phyloP scores from a whole-genome alignment of 176 grass and related monocot genomes.

The Sorghum bicolor region DNA sequence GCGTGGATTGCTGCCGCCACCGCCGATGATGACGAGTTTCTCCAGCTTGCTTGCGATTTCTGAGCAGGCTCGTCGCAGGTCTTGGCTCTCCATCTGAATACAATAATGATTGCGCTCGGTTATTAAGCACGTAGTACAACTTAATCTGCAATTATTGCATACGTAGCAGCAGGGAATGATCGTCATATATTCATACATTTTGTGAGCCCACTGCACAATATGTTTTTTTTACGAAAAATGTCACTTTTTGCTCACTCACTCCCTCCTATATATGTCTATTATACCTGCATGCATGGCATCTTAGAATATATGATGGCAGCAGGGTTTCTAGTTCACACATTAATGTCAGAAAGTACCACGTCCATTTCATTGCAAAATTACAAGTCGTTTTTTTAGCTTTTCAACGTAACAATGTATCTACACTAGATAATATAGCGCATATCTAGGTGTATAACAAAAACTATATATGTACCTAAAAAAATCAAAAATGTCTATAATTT shows the following conservation, averaged over 20 bases:
- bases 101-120: neutral
- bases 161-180: neutral
- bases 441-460: neutral
- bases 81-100: slow-evolving; percentile 28
- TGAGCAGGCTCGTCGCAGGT: slow-evolving; percentile 34
- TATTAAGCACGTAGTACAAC: neutral
- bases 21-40: slow-evolving; percentile 19
- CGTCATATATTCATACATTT: neutral
- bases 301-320: neutral
- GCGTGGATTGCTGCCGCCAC: neutral
- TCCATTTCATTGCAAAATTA: neutral
- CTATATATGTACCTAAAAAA: neutral
- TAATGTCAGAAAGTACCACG: neutral
- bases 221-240: no score
- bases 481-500: neutral
- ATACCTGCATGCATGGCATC: neutral
- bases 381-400: neutral
- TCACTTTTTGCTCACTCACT: no score
- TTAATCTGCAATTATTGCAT: no score
- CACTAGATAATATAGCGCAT: neutral
- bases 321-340: neutral
- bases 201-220: neutral
- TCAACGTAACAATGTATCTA: neutral
- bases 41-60: slow-evolving; percentile 36
- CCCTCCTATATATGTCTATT: no score